Evolutionary conservation across 495 filamentous ascomycete species (phyloP).

Genomic region (Neurospora tetraspora): DNA sequence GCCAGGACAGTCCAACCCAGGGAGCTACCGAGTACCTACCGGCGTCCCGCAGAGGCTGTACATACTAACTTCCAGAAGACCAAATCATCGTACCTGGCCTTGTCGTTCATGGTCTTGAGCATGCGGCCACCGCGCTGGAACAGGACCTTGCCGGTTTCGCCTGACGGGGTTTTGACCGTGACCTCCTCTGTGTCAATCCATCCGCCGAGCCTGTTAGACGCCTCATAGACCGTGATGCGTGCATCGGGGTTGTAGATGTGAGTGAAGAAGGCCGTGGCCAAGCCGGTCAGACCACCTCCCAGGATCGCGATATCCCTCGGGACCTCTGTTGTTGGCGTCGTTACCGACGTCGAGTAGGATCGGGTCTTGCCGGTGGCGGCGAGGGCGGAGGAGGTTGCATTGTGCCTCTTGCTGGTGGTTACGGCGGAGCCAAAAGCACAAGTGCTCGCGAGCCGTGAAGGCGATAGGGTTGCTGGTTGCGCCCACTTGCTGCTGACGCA

Average conservation of each 20-base stretch:
- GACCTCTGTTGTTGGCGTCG: neutral
- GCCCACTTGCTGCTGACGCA: neutral
- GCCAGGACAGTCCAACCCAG: neutral
- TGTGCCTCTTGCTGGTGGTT: neutral
- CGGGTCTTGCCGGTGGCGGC: neutral
- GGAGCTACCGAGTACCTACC: neutral
- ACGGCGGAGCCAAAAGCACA: neutral
- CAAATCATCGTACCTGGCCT: constrained; percentile 28
- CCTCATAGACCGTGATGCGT: constrained; percentile 70
- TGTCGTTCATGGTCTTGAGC: constrained; percentile 40
- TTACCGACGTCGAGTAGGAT: constrained; percentile 7
- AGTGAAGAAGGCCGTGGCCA: constrained; percentile 70
- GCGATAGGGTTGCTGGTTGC: neutral
- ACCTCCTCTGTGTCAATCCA: constrained; percentile 68
- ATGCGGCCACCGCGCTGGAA: constrained; percentile 86
- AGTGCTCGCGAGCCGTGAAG: neutral
- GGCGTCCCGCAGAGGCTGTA: neutral
- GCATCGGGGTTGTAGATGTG: constrained; percentile 44
- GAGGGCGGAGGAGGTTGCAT: neutral
- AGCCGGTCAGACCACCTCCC: constrained; percentile 85
- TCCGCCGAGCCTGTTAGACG: constrained; percentile 57
- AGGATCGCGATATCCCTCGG: constrained; percentile 57
- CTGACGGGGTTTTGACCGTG: constrained; percentile 37
- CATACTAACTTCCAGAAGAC: constrained; percentile 36
- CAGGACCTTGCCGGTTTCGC: constrained; percentile 43